Evolutionary conservation across 2,329 filamentous ascomycete species (phyloP), one percentile per base, ranked within the genome.

Genomic region (Monosporascus sp.): DNA sequence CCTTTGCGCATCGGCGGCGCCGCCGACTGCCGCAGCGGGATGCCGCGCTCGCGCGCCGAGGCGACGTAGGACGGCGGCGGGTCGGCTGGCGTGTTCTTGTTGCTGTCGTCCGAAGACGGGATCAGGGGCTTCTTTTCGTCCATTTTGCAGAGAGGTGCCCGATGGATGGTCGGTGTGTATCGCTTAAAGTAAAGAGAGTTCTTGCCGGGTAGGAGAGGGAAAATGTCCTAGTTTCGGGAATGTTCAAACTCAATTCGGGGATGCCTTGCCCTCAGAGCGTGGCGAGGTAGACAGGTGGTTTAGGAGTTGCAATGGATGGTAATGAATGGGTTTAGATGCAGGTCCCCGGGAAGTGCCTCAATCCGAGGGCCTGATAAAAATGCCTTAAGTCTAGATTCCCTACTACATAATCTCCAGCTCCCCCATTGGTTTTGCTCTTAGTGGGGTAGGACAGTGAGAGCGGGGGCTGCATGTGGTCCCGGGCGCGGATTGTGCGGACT

Each of bases 51-150:
- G 26, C 69, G 62, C 37, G 71, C 66, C 9, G 73, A 67, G 52
- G 73, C 68, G 44, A 70, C 66, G 65, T 81, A 78, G 52, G 75
- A 71, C 4, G 78, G 75, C 35, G 77, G 75, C 20, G 75, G 69
- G 35, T 78, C 76, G 38, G 60, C 59, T 47, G 65, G 64, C 7
- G 55, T 57, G 19, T 44, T n/a, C n/a, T n/a, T 44, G n/a, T 20
- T 26, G 43, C 31, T 9, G 24, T 59, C 58, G 55, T 53, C 54
- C 27, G 55, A 49, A 24, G 55, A 46, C 37, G 53, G 49, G 41
- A 55, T 51, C 7, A 55, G 58, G 46, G 56, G 58, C 40, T 57
- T 59, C 50, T 63, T 54, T 45, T 59, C 60, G 52, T 57, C 57
- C 63, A 65, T 65, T 48, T 48, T 57, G 51, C 38, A 14, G 27